phyloP scores from a whole-genome alignment of 768 basidiomycete genomes.

The Coprinellus aureogranulatus region DNA sequence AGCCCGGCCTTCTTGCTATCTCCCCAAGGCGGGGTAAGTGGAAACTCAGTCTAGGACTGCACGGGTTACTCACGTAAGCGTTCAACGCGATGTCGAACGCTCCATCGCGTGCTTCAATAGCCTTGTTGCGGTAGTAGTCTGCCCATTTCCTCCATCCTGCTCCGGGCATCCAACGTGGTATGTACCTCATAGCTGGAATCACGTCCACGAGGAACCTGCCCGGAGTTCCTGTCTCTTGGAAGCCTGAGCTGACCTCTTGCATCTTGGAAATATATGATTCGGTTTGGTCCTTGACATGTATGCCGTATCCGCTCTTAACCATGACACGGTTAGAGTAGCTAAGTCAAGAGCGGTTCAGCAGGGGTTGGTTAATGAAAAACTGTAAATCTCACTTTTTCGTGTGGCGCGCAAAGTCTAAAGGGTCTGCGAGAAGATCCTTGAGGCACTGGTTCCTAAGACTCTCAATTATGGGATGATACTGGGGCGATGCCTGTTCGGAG shows the following conservation, averaged over 20 bases:
- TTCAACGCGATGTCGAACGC: slow-evolving; percentile 3
- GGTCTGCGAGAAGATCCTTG: background rate
- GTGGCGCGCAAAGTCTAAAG: background rate
- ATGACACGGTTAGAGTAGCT: slow-evolving; percentile 12
- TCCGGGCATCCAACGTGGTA: slow-evolving; percentile 38
- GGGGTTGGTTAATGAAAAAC: background rate
- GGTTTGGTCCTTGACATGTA: slow-evolving; percentile 23
- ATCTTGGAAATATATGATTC: slow-evolving; percentile 36
- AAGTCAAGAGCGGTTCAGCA: background rate
- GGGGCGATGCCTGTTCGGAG: slow-evolving; percentile 11
- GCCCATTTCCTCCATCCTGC: slow-evolving; percentile 27
- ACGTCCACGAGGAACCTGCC: slow-evolving; percentile 12
- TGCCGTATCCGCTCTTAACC: slow-evolving; percentile 26
- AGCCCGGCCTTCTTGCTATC: slow-evolving; percentile 6
- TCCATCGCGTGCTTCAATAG: background rate
- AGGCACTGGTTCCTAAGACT: background rate
- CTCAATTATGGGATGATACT: slow-evolving; percentile 14
- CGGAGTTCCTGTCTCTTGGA: slow-evolving; percentile 21
- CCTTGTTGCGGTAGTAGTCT: background rate
- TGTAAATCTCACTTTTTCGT: background rate
- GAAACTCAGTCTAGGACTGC: background rate
- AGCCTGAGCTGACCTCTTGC: slow-evolving; percentile 25
- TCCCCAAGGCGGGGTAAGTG: background rate
- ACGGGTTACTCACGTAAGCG: background rate
- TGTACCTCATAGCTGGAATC: slow-evolving; percentile 22